Percentiles rank a stretch among this genome's conserved stretches.
These are phyloP conservation scores for Kurtzmaniella quercitrusa DNA, from an alignment of 1,139 yeast species.

Conservation along the genomic window DNA sequence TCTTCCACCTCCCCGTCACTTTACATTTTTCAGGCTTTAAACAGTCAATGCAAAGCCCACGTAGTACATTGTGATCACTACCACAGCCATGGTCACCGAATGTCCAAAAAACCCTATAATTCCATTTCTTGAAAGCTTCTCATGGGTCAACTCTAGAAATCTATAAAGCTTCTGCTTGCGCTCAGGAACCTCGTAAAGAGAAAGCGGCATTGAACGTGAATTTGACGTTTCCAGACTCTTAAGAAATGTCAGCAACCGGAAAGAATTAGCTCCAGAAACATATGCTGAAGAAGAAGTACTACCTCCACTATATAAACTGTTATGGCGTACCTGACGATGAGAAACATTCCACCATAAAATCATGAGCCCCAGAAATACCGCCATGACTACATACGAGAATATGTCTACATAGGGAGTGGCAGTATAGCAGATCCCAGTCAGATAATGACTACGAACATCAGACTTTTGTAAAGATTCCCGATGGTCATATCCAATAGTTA, in stretches of 20 bases:
- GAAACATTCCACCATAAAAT: constrained; percentile 29
- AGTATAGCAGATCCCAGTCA: constrained; percentile 43
- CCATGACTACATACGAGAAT: constrained; percentile 31
- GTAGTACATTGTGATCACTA: constrained; percentile 17
- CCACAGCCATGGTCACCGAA: constrained; percentile 12
- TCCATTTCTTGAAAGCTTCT: constrained; percentile 1
- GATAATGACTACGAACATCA: constrained; percentile 21
- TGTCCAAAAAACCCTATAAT: constrained; percentile 17
- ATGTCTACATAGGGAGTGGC: constrained; percentile 48
- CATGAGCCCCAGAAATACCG: constrained; percentile 28
- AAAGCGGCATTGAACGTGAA: neutral
- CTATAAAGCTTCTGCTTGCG: neutral
- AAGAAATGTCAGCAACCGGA: constrained; percentile 20
- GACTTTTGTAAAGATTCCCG: constrained; percentile 14
- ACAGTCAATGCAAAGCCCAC: constrained; percentile 15
- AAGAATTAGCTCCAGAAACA: constrained; percentile 11
- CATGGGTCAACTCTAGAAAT: neutral
- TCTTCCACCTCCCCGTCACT: neutral
- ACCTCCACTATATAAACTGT: neutral
- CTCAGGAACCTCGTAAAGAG: neutral
- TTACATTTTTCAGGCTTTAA: constrained; percentile 3
- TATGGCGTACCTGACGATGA: constrained; percentile 16
- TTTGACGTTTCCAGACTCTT: constrained; percentile 17
- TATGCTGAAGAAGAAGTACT: neutral
- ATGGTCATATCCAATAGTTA: constrained; percentile 18